These are phyloP conservation scores for Aureobasidium melanogenum DNA, from an alignment of 2,329 filamentous ascomycete genomes.

Conservation along the genomic window DNA sequence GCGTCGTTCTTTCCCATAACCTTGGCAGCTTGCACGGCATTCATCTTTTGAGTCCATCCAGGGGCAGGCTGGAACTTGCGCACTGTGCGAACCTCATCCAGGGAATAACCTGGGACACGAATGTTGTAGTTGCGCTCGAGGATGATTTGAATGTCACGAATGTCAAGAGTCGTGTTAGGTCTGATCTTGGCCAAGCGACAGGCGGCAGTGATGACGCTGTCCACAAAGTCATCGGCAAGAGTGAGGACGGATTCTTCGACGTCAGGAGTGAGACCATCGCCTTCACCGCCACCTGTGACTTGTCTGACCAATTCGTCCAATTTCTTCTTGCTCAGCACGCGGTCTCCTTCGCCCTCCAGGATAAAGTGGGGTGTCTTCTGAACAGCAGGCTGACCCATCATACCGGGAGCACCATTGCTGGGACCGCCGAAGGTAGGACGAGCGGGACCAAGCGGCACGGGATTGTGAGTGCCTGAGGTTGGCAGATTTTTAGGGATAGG, in stretches of 20 bases:
- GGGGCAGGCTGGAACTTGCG: constrained; percentile 83
- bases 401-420: constrained; percentile 61
- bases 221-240: constrained; percentile 90
- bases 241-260: constrained; percentile 90
- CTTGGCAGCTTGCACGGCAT: constrained; percentile 89
- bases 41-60: constrained; percentile 95
- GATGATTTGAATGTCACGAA: constrained; percentile 51
- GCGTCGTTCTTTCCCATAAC: constrained; percentile 38
- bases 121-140: constrained; percentile 60
- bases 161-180: constrained; percentile 81
- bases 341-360: constrained; percentile 83
- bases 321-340: constrained; percentile 95
- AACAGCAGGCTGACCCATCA: constrained; percentile 81
- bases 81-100: constrained; percentile 88
- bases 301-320: constrained; percentile 90
- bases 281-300: constrained; percentile 73
- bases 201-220: constrained; percentile 76
- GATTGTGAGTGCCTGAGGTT: constrained; percentile 60
- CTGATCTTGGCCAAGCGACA: constrained; percentile 91
- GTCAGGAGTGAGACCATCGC: constrained; percentile 72
- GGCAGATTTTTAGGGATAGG: constrained; percentile 70
- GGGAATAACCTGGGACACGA: constrained; percentile 84
- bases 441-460: constrained; percentile 61
- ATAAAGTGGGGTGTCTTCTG: constrained; percentile 73
- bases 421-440: constrained; percentile 76